phyloP scores from a whole-genome alignment of 1,284 basidiomycete species.

The Boletus holoroseus region DNA sequence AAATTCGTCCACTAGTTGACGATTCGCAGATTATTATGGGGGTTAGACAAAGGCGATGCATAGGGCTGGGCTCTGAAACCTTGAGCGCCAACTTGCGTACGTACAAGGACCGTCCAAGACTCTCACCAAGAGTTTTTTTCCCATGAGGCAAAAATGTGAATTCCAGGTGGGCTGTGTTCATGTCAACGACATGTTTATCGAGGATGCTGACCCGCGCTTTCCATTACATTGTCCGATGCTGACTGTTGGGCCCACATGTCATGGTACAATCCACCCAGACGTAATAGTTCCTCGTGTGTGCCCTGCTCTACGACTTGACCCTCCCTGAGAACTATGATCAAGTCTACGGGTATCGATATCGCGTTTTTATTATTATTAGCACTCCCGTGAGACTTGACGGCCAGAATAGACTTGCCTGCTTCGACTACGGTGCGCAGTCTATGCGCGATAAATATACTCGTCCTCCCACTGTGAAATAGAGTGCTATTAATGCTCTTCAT shows the following conservation, averaged over 20 bases:
- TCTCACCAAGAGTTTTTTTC: not conserved
- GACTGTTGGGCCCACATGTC: slow-evolving; percentile 86
- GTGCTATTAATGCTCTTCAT: slow-evolving; percentile 91
- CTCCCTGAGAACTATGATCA: slow-evolving; percentile 86
- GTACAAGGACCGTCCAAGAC: not conserved
- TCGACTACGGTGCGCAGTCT: slow-evolving; percentile 87
- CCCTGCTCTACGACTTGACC: slow-evolving; percentile 86
- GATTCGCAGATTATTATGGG: not conserved
- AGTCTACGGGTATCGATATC: slow-evolving; percentile 43
- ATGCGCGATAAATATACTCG: slow-evolving; percentile 95
- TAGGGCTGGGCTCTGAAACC: not conserved
- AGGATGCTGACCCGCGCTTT: slow-evolving; percentile 8
- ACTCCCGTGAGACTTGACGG: not conserved
- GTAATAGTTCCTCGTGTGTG: slow-evolving; percentile 82
- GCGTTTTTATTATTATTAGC: slow-evolving; percentile 1
- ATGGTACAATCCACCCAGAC: slow-evolving; percentile 68
- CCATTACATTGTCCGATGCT: slow-evolving; percentile 29
- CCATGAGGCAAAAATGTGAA: not conserved
- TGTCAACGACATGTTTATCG: not conserved
- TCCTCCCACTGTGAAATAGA: slow-evolving; percentile 72
- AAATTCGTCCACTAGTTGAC: too few species aligned
- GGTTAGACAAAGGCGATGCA: not conserved
- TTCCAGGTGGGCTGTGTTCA: not conserved
- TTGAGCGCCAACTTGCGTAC: not conserved
- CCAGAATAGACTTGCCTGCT: slow-evolving; percentile 50